phyloP scores from a whole-genome alignment of 2,329 filamentous ascomycete genomes.

The Talaromyces rugulosus region DNA sequence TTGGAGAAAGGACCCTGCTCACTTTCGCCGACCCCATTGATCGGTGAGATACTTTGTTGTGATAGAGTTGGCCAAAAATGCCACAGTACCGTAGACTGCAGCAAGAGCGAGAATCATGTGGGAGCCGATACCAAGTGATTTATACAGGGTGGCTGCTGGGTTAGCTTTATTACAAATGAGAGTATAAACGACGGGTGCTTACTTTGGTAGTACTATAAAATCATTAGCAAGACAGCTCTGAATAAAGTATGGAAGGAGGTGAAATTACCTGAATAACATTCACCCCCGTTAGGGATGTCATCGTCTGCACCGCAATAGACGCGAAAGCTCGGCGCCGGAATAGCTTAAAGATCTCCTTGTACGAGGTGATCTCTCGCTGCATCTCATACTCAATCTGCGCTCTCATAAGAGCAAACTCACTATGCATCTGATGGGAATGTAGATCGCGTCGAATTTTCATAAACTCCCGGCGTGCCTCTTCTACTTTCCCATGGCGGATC shows the following conservation, averaged over 20 bases:
- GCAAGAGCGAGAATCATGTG: conserved; percentile 52
- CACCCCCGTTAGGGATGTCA: conserved; percentile 55
- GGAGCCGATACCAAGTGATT: conserved; percentile 49
- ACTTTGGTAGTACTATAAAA: conserved; percentile 31
- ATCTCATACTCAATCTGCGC: conserved; percentile 56
- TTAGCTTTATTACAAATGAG: conserved; percentile 8
- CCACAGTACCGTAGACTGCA: conserved; percentile 52
- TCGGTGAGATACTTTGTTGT: conserved; percentile 53
- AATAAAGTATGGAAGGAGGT: not conserved
- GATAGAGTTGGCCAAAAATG: conserved; percentile 49
- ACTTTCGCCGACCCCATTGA: conserved; percentile 57
- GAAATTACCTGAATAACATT: conserved; percentile 50
- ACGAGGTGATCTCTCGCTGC: conserved; percentile 51
- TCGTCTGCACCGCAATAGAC: conserved; percentile 54
- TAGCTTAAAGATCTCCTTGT: conserved; percentile 49
- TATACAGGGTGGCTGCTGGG: conserved; percentile 48
- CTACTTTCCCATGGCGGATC: conserved; percentile 47
- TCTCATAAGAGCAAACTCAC: conserved; percentile 54
- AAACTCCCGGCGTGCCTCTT: conserved; percentile 48
- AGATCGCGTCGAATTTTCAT: conserved; percentile 46
- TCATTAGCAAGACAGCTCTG: not conserved
- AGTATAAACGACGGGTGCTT: not conserved
- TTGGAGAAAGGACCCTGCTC: conserved; percentile 9
- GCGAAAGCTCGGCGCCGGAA: conserved; percentile 51
- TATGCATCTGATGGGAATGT: conserved; percentile 39